Base-by-base conservation (phyloP, 345 rosid species). In the Adansonia digitata region DNA sequence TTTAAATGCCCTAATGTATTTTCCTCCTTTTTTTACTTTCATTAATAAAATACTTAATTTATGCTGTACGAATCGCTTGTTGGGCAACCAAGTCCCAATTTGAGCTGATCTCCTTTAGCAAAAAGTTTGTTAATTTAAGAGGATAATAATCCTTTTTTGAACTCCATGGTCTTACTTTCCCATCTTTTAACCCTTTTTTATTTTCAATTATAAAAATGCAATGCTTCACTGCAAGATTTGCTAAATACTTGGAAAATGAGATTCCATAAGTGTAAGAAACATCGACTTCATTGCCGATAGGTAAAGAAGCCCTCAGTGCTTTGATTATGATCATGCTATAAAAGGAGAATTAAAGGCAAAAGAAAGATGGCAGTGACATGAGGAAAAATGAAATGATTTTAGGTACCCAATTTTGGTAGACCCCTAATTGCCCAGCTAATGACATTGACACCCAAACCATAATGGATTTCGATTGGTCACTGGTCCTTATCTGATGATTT, bases 351-450 rank as follows among this genome's bases (percentile, higher is more conserved):
- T 49, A 31, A 51, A 29, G 57, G 39, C 11, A 20, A 43, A 66
- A 66, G 10, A 66, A 15, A 24, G 53, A 24, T 12, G 35, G 35
- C 51, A 43, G 34, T 42, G 71, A 67, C 31, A 43, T 67, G 37
- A 40, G 52, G 52, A 42, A 67, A 67, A 67, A 26, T 42, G 71
- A 67, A 63, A 67, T 13, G 69, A 63, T 37, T 63, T 63, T 63
- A 39, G 68, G 68, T 4, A 37, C 46, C 69, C 69, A 37, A 35
- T 3, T 37, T 2, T 34, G 40, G 40, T 48, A 49, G 59, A 29
- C 73, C 72, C 42, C 56, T 37, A 46, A 26, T 17, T 71, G 48
- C 13, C 48, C 48, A 43, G 48, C 48, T 43, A 14, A 43, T 43
- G 48, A 43, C 48, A 43, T n/a, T 43, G 48, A 43, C 48, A 43